Percentiles rank a stretch among this genome's conserved stretches.
phyloP scores from a whole-genome alignment of 2,329 filamentous ascomycete species.

The Dactylellina drechsleri region DNA sequence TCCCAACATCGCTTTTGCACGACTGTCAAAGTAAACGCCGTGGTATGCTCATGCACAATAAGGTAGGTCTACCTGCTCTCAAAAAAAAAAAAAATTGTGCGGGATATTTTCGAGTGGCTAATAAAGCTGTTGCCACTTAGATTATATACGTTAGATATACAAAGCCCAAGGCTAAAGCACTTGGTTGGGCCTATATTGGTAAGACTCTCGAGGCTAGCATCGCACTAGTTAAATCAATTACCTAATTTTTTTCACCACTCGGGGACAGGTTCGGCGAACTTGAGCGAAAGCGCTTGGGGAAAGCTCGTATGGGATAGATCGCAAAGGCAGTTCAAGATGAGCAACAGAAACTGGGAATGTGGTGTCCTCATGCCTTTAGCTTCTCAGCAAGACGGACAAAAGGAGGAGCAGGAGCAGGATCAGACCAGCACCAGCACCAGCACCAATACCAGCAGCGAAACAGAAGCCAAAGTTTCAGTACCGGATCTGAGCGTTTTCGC shows the following conservation, averaged over 20 bases:
- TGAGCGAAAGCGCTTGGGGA: slow-evolving; percentile 94
- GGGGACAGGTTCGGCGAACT: slow-evolving; percentile 81
- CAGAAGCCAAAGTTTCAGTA: slow-evolving; percentile 26
- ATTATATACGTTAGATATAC: slow-evolving; percentile 56
- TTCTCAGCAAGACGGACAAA: slow-evolving; percentile 32
- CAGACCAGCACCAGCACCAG: no score
- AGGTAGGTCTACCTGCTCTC: slow-evolving; percentile 67
- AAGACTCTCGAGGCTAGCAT: slow-evolving; percentile 20
- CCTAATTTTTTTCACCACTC: slow-evolving; percentile 74
- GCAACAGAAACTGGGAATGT: slow-evolving; percentile 93
- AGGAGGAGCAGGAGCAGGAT: slow-evolving; percentile 13
- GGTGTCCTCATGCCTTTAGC: slow-evolving; percentile 78
- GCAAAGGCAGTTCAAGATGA: slow-evolving; percentile 77
- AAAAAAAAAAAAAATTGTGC: not conserved
- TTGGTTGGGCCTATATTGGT: slow-evolving; percentile 53
- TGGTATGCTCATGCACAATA: slow-evolving; percentile 87
- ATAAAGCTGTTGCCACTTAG: slow-evolving; percentile 7
- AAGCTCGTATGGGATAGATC: slow-evolving; percentile 75
- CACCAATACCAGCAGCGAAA: not conserved
- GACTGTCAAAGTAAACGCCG: slow-evolving; percentile 77
- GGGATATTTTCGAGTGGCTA: slow-evolving; percentile 2
- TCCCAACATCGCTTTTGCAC: slow-evolving; percentile 76
- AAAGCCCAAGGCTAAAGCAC: slow-evolving; percentile 16
- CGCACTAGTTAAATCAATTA: slow-evolving; percentile 3
- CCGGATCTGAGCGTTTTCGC: slow-evolving; percentile 44